phyloP scores from a whole-genome alignment of 164 flowering plant species.

The Santalum album region DNA sequence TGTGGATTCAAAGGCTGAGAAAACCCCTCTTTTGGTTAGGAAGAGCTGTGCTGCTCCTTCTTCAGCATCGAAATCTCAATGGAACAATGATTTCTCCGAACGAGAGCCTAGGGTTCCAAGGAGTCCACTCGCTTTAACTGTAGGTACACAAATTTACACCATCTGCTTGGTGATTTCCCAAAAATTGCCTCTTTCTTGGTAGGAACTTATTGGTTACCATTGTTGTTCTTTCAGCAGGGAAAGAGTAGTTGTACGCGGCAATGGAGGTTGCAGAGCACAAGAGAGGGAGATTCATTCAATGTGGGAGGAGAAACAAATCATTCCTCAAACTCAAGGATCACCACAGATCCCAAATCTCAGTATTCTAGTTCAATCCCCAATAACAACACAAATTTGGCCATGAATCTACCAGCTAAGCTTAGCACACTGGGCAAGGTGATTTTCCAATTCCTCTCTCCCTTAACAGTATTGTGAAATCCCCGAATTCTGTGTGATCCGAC shows the following conservation, averaged over 20 bases:
- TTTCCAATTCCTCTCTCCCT: too few species aligned
- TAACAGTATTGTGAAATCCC: too few species aligned
- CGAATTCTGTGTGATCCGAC: background rate
- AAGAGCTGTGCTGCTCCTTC: constrained; percentile 52
- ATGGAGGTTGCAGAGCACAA: constrained; percentile 39
- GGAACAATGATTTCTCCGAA: constrained; percentile 75
- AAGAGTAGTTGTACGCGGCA: constrained; percentile 78
- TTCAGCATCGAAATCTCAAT: constrained; percentile 39
- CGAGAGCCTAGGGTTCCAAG: constrained; percentile 45
- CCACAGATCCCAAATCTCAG: constrained; percentile 26
- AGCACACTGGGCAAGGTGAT: constrained; percentile 65
- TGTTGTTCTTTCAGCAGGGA: constrained; percentile 28
- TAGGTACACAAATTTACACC: constrained; percentile 58
- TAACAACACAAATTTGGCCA: constrained; percentile 18
- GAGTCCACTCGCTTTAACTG: constrained; percentile 63
- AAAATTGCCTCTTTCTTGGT: too few species aligned
- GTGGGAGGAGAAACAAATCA: too few species aligned
- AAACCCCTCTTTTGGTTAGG: constrained; percentile 40
- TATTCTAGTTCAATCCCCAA: constrained; percentile 20
- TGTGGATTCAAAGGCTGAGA: constrained; percentile 46
- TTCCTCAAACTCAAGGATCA: constrained; percentile 10
- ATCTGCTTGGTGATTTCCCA: too few species aligned
- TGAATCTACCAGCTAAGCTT: constrained; percentile 70
- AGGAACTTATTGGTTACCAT: too few species aligned
- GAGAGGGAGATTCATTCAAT: too few species aligned